A percentile compares a stretch with the other conserved stretches of the same genome.
phyloP scores from a whole-genome alignment of 1,284 basidiomycete species.

The Heterobasidion irregulare region DNA sequence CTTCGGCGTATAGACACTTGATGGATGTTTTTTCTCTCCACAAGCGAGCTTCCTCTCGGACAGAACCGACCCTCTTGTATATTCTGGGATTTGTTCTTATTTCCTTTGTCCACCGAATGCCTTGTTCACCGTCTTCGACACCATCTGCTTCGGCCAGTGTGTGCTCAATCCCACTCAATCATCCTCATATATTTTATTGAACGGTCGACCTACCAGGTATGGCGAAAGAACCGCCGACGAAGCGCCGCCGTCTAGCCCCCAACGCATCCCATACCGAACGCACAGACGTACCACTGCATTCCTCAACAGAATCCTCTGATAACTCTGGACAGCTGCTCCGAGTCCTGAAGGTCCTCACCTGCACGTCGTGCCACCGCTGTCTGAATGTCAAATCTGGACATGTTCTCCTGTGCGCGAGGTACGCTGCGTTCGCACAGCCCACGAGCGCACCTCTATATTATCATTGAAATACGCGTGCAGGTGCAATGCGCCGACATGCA shows the following conservation, averaged over 20 bases:
- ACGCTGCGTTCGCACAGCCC: neutral
- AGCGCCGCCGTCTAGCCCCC: conserved; percentile 11
- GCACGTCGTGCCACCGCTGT: conserved; percentile 9
- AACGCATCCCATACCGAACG: neutral
- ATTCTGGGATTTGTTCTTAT: too few relatives aligned
- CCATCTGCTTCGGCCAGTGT: neutral
- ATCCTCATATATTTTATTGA: neutral
- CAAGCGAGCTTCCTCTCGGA: too few relatives aligned
- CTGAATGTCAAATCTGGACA: conserved; percentile 9
- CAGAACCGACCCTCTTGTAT: too few relatives aligned
- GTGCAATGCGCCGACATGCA: conserved; percentile 21
- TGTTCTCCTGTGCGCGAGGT: conserved; percentile 8
- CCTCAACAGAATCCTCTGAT: neutral
- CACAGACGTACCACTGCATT: neutral
- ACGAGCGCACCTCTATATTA: neutral
- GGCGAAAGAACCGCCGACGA: neutral
- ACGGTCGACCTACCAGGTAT: neutral
- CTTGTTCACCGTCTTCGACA: neutral
- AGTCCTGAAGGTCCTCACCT: conserved; percentile 2
- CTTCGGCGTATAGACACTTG: conserved; percentile 39
- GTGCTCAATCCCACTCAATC: neutral
- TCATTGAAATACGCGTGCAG: conserved; percentile 8
- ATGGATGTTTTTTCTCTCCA: conserved; percentile 6
- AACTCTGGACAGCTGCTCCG: neutral
- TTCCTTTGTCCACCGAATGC: neutral